Percentiles rank a stretch among this genome's conserved stretches.
Evolutionary conservation across 2,329 filamentous ascomycete genomes (phyloP).

Genomic region (Beauveria sp.): DNA sequence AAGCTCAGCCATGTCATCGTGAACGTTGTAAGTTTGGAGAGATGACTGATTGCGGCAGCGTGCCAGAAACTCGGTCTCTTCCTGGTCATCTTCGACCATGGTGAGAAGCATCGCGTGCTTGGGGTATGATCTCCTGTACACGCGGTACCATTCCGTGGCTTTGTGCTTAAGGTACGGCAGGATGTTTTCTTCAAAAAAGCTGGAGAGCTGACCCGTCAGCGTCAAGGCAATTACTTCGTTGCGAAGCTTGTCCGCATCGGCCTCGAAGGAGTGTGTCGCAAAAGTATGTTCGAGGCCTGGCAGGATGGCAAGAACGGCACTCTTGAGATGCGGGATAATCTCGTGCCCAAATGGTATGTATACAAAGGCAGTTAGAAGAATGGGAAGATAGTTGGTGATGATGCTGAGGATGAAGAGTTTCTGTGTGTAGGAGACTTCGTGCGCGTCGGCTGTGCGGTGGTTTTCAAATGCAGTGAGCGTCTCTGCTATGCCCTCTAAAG

Average conservation of each 20-base stretch:
- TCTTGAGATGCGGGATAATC: constrained; percentile 60
- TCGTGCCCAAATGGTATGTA: constrained; percentile 67
- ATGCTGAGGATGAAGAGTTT: constrained; percentile 75
- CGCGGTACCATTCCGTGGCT: constrained; percentile 38
- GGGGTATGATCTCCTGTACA: constrained; percentile 26
- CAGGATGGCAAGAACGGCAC: constrained; percentile 45
- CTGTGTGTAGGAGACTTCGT: constrained; percentile 61
- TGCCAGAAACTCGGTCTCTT: constrained; percentile 56
- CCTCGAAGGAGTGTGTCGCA: constrained; percentile 47
- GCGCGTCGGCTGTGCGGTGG: constrained; percentile 61
- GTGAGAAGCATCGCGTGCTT: constrained; percentile 38
- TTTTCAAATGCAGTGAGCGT: constrained; percentile 64
- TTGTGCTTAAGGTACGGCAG: constrained; percentile 61
- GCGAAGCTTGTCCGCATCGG: constrained; percentile 57
- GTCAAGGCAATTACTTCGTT: constrained; percentile 72
- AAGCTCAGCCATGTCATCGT: constrained; percentile 65
- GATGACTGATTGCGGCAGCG: constrained; percentile 60
- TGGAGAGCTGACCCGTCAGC: constrained; percentile 63
- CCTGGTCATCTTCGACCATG: constrained; percentile 46
- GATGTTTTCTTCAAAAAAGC: constrained; percentile 64
- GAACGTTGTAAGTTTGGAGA: constrained; percentile 63
- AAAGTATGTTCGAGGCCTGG: constrained; percentile 39
- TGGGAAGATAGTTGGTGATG: constrained; percentile 71
- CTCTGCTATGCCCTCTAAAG: constrained; percentile 55
- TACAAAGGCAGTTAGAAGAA: constrained; percentile 69